A percentile compares a stretch with the other conserved stretches of the same genome.
Conservation (phyloP, 169 alveolate genomes). For the Plasmodium fragile region DNA sequence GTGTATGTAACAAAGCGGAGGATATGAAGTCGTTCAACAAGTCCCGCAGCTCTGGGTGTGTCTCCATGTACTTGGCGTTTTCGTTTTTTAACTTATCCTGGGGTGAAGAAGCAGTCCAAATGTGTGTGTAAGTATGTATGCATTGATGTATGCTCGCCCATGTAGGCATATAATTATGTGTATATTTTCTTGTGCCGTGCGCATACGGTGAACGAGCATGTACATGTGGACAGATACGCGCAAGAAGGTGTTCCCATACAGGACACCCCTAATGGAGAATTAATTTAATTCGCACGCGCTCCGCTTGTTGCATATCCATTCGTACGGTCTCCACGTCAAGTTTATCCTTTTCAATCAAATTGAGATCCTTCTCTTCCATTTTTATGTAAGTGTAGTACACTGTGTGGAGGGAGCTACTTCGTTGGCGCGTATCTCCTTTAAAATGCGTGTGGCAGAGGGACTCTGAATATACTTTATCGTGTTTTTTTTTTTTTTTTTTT, state of each 20-base stretch:
- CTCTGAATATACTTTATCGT: not conserved
- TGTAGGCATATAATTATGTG: slow-evolving; percentile 11
- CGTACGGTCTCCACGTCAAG: slow-evolving; percentile 63
- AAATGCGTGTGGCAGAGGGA: not conserved
- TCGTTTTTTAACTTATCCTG: slow-evolving; percentile 63
- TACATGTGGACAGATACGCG: not conserved
- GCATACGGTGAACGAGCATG: not conserved
- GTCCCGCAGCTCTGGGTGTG: slow-evolving; percentile 63
- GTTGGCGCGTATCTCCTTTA: not conserved
- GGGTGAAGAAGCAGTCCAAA: not conserved
- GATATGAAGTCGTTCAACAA: slow-evolving; percentile 67
- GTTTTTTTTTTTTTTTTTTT: not conserved
- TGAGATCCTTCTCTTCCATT: slow-evolving; percentile 45
- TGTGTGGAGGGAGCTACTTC: not conserved
- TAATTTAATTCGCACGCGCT: not conserved
- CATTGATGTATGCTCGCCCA: not conserved
- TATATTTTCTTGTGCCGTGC: not conserved
- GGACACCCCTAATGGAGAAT: not conserved
- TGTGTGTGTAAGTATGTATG: not conserved
- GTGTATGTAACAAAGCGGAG: slow-evolving; percentile 67
- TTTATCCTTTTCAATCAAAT: slow-evolving; percentile 63
- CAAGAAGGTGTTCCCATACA: not conserved
- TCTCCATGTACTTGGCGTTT: slow-evolving; percentile 68
- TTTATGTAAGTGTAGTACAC: not conserved
- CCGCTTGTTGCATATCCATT: slow-evolving; percentile 9